Conservation (phyloP, 495 filamentous ascomycete species). For the Aeminium ludgeri region DNA sequence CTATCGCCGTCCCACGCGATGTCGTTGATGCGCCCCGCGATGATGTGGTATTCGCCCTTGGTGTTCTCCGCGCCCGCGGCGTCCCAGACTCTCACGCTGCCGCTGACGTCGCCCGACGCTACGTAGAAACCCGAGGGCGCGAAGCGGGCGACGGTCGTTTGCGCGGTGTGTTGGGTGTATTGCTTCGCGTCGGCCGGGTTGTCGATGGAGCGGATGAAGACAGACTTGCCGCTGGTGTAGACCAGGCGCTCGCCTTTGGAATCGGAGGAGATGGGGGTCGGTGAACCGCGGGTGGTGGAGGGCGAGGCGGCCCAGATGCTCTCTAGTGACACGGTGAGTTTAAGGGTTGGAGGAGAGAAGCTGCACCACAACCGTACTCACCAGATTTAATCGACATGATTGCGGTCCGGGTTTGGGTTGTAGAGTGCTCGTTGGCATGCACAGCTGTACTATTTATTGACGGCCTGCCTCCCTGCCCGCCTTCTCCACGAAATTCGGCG, state of each 20-base stretch:
- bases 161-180: conserved; percentile 76
- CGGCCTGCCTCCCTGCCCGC: too few relatives aligned
- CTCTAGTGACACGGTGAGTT: conserved; percentile 27
- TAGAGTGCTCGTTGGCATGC: too few relatives aligned
- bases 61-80: conserved; percentile 46
- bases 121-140: conserved; percentile 89
- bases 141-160: conserved; percentile 84
- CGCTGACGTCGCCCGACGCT: conserved; percentile 78
- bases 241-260: conserved; percentile 82
- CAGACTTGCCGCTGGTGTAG: conserved; percentile 89
- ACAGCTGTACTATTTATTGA: too few relatives aligned
- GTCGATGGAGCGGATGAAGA: conserved; percentile 87
- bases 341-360: neutral
- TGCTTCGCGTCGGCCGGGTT: conserved; percentile 65
- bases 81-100: conserved; percentile 82
- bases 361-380: neutral
- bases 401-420: neutral
- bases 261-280: conserved; percentile 80
- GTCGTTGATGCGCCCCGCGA: conserved; percentile 88
- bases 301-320: conserved; percentile 62
- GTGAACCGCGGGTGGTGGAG: conserved; percentile 67
- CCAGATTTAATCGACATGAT: conserved; percentile 6
- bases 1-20: conserved; percentile 95
- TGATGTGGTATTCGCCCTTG: conserved; percentile 81
- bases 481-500: too few relatives aligned